phyloP scores from a whole-genome alignment of 352 stramenopile species.

The Plasmopara muralis region DNA sequence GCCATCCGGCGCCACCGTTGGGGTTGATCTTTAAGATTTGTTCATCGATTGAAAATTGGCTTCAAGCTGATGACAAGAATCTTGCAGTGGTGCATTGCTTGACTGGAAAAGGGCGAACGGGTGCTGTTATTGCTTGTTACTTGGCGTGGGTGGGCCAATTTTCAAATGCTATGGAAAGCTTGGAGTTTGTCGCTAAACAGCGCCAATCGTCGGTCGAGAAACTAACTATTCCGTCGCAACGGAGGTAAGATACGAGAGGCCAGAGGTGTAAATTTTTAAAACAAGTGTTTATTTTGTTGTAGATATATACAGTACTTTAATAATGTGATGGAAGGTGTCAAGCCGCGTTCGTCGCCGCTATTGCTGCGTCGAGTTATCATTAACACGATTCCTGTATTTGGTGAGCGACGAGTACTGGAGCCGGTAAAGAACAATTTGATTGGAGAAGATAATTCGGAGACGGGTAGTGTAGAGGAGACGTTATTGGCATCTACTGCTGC shows the following conservation, averaged over 20 bases:
- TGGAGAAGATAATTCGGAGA: constrained; percentile 21
- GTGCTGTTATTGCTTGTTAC: constrained; percentile 93
- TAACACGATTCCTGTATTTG: constrained; percentile 89
- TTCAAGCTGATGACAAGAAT: constrained; percentile 93
- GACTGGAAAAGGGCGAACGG: constrained; percentile 93
- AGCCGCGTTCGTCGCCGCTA: constrained; percentile 90
- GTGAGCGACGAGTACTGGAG: constrained; percentile 52
- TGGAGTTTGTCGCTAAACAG: constrained; percentile 91
- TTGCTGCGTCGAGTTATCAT: constrained; percentile 95
- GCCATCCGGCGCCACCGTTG: constrained; percentile 93
- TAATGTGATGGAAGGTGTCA: constrained; percentile 95
- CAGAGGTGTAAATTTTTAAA: not conserved
- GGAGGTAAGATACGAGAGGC: constrained; percentile 39
- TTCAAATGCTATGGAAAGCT: constrained; percentile 87
- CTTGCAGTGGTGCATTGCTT: constrained; percentile 96
- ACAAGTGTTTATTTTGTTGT: constrained; percentile 1
- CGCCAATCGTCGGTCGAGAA: constrained; percentile 84
- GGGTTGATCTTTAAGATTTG: constrained; percentile 97
- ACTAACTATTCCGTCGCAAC: constrained; percentile 95
- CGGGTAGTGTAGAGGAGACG: constrained; percentile 25
- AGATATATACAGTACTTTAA: constrained; percentile 97
- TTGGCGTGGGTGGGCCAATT: constrained; percentile 93
- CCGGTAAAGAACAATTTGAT: constrained; percentile 35
- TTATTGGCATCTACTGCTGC: constrained; percentile 13
- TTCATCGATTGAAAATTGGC: constrained; percentile 95